Percentiles rank a stretch among this genome's conserved stretches.
phyloP scores from a whole-genome alignment of 176 grass and related monocot genomes.

The Rhipidocladum racemiflorum region DNA sequence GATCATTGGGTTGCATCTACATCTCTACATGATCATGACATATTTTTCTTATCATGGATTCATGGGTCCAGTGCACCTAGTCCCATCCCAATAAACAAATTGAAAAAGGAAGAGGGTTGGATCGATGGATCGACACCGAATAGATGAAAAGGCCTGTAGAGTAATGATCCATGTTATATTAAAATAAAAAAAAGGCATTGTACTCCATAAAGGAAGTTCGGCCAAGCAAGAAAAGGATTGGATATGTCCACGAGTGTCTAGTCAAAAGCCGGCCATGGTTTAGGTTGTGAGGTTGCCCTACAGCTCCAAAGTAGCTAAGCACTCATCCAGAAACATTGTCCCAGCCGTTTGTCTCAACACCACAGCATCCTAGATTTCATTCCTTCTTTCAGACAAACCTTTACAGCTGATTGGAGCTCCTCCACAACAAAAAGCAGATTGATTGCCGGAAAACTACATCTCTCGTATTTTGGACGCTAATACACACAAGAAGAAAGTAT shows the following conservation, averaged over 20 bases:
- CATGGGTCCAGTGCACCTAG: constrained; percentile 21
- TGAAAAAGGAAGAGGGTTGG: background rate
- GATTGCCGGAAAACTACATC: background rate
- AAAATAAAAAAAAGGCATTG: no score
- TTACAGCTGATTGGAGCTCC: background rate
- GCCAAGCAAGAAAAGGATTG: background rate
- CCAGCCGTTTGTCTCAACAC: background rate
- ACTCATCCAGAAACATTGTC: background rate
- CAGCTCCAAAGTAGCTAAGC: background rate
- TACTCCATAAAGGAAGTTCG: constrained; percentile 4
- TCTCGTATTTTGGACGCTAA: background rate
- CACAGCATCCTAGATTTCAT: background rate
- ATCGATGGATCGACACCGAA: background rate
- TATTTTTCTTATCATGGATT: background rate
- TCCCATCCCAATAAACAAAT: background rate
- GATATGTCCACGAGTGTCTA: background rate
- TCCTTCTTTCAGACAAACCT: background rate
- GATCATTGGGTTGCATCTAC: background rate
- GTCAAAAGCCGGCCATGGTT: constrained; percentile 28
- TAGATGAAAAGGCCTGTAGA: background rate
- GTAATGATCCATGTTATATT: no score
- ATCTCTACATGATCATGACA: background rate
- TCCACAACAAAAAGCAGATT: background rate
- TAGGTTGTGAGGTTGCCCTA: background rate
- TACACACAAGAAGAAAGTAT: background rate